Percentiles rank a stretch among this genome's conserved stretches.
Conservation (phyloP, 495 filamentous ascomycete genomes). For the Aspergillus funiculosus region DNA sequence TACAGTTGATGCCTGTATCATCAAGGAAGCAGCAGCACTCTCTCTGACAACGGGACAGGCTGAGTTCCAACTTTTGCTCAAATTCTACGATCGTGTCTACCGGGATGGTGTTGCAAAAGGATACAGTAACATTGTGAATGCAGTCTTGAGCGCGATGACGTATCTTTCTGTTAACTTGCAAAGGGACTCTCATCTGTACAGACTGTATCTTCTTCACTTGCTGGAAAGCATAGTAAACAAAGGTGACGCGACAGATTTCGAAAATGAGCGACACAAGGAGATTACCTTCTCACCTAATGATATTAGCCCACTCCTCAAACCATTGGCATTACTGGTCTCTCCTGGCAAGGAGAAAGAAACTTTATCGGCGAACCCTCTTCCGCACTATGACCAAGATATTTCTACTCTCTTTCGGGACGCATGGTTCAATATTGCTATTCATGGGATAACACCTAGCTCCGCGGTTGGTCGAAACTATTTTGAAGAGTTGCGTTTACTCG, state of each 20-base stretch:
- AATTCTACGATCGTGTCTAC: constrained; percentile 68
- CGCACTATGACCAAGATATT: constrained; percentile 56
- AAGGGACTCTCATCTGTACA: constrained; percentile 62
- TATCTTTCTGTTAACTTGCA: constrained; percentile 65
- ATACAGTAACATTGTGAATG: constrained; percentile 39
- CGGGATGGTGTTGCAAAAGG: constrained; percentile 65
- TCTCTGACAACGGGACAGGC: constrained; percentile 64
- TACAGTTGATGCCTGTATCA: constrained; percentile 72
- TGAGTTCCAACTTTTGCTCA: constrained; percentile 79
- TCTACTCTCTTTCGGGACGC: constrained; percentile 74
- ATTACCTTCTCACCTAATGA: constrained; percentile 73
- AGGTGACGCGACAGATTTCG: constrained; percentile 59
- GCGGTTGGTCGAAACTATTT: constrained; percentile 58
- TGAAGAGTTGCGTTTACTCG: constrained; percentile 72
- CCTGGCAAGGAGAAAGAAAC: constrained; percentile 40
- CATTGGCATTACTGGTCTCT: constrained; percentile 71
- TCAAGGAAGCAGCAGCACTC: constrained; percentile 73
- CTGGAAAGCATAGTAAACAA: constrained; percentile 85
- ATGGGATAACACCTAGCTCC: constrained; percentile 76
- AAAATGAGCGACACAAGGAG: constrained; percentile 63
- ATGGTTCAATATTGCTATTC: constrained; percentile 95
- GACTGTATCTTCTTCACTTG: constrained; percentile 74
- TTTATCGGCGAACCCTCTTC: constrained; percentile 8
- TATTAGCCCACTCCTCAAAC: constrained; percentile 76
- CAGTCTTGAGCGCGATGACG: constrained; percentile 58